Evolutionary conservation across 108 stramenopile species (phyloP).

Genomic region (Nitzschia sp.): DNA sequence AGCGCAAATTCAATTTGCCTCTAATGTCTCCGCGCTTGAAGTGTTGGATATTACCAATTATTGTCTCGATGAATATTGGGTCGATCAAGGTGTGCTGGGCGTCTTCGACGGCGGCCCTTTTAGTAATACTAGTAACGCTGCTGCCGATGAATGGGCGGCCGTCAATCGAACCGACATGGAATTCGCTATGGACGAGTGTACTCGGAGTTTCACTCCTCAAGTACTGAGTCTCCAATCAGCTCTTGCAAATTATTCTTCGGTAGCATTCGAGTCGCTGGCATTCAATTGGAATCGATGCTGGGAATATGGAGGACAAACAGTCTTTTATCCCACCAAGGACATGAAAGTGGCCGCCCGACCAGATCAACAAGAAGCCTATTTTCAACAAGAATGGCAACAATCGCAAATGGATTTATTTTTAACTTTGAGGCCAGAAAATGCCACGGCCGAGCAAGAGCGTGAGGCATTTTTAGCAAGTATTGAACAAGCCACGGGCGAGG

Average conservation of each 20-base stretch:
- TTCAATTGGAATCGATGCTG: constrained; percentile 60
- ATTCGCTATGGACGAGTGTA: background rate
- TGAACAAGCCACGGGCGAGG: constrained; percentile 40
- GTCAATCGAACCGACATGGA: constrained; percentile 4
- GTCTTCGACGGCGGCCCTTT: background rate
- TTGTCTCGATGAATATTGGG: background rate
- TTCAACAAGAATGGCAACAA: constrained; percentile 13
- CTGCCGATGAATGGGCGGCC: background rate
- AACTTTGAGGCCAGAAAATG: constrained; percentile 10
- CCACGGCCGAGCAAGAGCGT: background rate
- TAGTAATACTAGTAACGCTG: background rate
- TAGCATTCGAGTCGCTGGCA: background rate
- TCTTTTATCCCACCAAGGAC: constrained; percentile 11
- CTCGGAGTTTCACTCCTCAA: background rate
- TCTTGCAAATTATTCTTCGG: background rate
- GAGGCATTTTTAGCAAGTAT: constrained; percentile 11
- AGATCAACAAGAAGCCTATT: constrained; percentile 20
- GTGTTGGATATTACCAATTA: background rate
- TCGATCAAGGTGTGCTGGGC: background rate
- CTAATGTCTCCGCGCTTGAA: background rate
- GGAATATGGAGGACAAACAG: background rate
- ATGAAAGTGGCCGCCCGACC: constrained; percentile 11
- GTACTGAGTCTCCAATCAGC: background rate
- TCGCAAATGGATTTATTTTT: constrained; percentile 19
- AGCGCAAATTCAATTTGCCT: background rate